phyloP scores from a whole-genome alignment of 352 stramenopile genomes.

The Phytophthora capsici region DNA sequence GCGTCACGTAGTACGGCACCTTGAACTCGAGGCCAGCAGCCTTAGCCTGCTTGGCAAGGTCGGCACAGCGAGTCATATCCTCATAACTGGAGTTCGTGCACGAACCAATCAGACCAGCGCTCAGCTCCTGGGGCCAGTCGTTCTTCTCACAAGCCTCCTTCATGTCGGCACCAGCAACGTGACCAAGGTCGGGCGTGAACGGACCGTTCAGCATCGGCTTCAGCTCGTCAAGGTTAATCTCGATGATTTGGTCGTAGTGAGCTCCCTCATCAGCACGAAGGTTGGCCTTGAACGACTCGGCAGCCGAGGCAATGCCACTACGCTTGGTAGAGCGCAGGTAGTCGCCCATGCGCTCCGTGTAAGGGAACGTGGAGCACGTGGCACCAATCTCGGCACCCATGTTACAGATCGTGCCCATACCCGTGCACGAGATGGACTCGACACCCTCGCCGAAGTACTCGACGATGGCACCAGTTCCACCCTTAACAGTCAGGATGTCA shows the following conservation, averaged over 20 bases:
- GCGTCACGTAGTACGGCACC: conserved; percentile 93
- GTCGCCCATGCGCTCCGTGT: conserved; percentile 92
- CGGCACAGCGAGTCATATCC: conserved; percentile 92
- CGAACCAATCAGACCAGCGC: conserved; percentile 92
- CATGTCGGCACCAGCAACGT: conserved; percentile 79
- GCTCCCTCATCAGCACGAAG: conserved; percentile 90
- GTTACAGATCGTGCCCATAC: conserved; percentile 96
- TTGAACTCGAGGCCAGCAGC: conserved; percentile 91
- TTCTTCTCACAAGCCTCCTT: conserved; percentile 83
- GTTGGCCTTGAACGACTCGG: conserved; percentile 89
- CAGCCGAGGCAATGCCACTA: conserved; percentile 88
- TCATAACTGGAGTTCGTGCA: conserved; percentile 97
- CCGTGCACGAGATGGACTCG: conserved; percentile 94
- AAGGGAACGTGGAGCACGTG: conserved; percentile 95
- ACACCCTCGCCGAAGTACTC: conserved; percentile 95
- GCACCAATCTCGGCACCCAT: conserved; percentile 95
- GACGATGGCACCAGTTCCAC: conserved; percentile 93
- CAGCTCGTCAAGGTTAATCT: conserved; percentile 92
- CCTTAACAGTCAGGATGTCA: conserved; percentile 94
- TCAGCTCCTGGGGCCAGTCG: conserved; percentile 90
- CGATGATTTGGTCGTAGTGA: conserved; percentile 94
- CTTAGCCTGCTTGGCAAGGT: conserved; percentile 88
- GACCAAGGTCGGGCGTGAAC: conserved; percentile 92
- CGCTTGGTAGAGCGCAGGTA: conserved; percentile 92
- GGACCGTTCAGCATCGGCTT: conserved; percentile 93